These are phyloP conservation scores for Paecilomyces sp. DNA, from an alignment of 2,329 filamentous ascomycete species.

Conservation along the genomic window DNA sequence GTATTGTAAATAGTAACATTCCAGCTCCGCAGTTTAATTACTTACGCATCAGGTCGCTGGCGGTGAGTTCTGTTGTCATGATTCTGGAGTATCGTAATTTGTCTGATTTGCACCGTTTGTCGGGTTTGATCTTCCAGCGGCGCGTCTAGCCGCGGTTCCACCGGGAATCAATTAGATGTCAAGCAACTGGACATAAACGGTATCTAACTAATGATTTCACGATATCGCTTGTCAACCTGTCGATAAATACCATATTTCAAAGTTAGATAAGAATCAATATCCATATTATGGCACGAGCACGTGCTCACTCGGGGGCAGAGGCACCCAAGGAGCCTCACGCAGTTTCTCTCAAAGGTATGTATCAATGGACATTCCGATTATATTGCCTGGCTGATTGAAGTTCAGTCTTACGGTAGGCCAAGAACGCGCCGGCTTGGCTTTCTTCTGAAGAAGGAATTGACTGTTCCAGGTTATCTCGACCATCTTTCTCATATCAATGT, in stretches of 20 bases:
- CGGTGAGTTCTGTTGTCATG: neutral
- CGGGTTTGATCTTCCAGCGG: neutral
- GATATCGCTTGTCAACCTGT: neutral
- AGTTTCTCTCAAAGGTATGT: slow-evolving; percentile 63
- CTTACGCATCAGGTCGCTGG: neutral
- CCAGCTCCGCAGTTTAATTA: neutral
- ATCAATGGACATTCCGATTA: slow-evolving; percentile 1
- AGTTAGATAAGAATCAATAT: neutral
- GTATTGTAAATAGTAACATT: neutral
- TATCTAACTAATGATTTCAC: neutral
- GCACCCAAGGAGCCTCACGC: slow-evolving; percentile 65
- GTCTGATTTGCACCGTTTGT: neutral
- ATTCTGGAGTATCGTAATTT: neutral
- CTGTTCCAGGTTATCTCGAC: slow-evolving; percentile 64
- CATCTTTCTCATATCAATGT: slow-evolving; percentile 39
- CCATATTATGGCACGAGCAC: slow-evolving; percentile 32
- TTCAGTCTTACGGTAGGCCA: slow-evolving; percentile 32
- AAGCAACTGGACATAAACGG: neutral
- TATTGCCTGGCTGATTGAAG: slow-evolving; percentile 13
- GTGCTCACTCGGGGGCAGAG: slow-evolving; percentile 36
- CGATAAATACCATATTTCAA: neutral
- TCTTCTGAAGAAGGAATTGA: slow-evolving; percentile 8
- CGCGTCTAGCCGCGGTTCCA: neutral
- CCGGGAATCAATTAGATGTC: neutral
- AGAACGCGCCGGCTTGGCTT: slow-evolving; percentile 2